phyloP scores from a whole-genome alignment of 202 grass and related monocot species.

The Elaeis oleifera region DNA sequence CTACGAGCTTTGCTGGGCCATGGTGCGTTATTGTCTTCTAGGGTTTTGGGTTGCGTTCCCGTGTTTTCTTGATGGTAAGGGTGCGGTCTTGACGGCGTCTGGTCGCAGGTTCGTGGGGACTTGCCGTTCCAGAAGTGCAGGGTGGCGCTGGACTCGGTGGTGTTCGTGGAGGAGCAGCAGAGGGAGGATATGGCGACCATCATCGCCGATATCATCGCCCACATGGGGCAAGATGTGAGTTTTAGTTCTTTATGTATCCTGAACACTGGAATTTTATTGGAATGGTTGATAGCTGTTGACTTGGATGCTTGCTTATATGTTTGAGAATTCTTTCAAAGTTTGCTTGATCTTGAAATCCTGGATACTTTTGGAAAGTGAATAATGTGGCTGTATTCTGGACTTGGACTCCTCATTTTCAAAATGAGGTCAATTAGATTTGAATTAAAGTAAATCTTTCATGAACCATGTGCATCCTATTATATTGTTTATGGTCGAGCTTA shows the following conservation, averaged over 20 bases:
- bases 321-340: too few relatives aligned
- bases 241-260: constrained; percentile 1
- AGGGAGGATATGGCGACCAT: constrained; percentile 56
- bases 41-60: constrained; percentile 24
- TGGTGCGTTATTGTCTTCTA: constrained; percentile 32
- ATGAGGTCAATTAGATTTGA: too few relatives aligned
- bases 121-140: constrained; percentile 72
- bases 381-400: too few relatives aligned
- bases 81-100: constrained; percentile 4
- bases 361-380: too few relatives aligned
- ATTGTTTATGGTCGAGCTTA: too few relatives aligned
- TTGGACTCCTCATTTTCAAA: too few relatives aligned
- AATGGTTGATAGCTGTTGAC: too few relatives aligned
- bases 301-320: too few relatives aligned
- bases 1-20: constrained; percentile 93
- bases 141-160: constrained; percentile 70
- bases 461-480: too few relatives aligned
- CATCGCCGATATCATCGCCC: constrained; percentile 79
- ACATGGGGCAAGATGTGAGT: constrained; percentile 96
- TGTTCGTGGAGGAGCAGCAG: constrained; percentile 53
- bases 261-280: neutral
- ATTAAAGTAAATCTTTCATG: too few relatives aligned
- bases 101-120: constrained; percentile 60
- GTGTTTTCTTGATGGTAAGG: neutral
- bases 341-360: too few relatives aligned